phyloP scores from a whole-genome alignment of 495 filamentous ascomycete genomes.

The Xylaria grammica region DNA sequence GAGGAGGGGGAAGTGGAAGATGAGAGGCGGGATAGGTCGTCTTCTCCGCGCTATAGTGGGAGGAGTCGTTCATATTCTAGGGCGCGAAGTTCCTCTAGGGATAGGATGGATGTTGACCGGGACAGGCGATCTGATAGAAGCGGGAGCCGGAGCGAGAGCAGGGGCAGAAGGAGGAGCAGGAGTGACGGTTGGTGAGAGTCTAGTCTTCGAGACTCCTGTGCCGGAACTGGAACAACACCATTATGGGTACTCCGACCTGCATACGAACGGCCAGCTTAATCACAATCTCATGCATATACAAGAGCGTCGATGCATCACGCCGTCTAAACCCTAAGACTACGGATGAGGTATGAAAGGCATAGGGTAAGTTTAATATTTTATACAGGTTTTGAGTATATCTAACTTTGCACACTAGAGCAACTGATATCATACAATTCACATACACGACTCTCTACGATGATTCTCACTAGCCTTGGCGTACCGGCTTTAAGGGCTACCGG shows the following conservation, averaged over 20 bases:
- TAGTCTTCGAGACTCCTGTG: background rate
- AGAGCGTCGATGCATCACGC: background rate
- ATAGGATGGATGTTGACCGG: constrained; percentile 46
- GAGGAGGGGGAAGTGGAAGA: constrained; percentile 31
- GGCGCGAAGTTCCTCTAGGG: constrained; percentile 29
- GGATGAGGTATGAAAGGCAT: background rate
- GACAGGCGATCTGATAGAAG: constrained; percentile 25
- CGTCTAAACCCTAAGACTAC: background rate
- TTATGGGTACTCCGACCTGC: background rate
- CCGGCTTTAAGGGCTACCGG: background rate
- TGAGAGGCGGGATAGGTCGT: constrained; percentile 28
- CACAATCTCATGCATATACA: background rate
- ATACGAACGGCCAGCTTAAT: background rate
- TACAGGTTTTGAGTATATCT: constrained; percentile 14
- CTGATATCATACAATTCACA: background rate
- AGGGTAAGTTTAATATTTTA: constrained; percentile 3
- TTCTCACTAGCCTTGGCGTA: background rate
- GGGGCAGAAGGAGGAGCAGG: constrained; percentile 10
- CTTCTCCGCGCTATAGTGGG: constrained; percentile 19
- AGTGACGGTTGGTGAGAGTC: constrained; percentile 8
- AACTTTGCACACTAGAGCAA: constrained; percentile 8
- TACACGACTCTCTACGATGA: background rate
- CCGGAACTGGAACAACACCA: background rate
- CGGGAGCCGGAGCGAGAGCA: constrained; percentile 9
- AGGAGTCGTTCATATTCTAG: constrained; percentile 23